A percentile compares a stretch with the other conserved stretches of the same genome.
These are phyloP conservation scores for Melanopsichium pennsylvanicum DNA, from an alignment of 1,284 basidiomycete species.

Conservation along the genomic window DNA sequence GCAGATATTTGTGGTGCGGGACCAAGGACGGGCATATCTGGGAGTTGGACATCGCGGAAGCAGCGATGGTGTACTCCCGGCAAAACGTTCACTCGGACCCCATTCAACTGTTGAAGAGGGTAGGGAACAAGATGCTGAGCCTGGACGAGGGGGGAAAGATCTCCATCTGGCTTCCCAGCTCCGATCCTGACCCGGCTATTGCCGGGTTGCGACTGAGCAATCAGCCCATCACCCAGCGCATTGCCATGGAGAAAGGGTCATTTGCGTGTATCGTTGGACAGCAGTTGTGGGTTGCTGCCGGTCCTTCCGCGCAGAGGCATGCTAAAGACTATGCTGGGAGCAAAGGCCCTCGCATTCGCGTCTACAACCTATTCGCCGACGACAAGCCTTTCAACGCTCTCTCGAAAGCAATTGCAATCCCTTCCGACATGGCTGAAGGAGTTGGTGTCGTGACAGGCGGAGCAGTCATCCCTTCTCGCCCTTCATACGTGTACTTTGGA, in stretches of 20 bases:
- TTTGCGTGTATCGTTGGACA: constrained; percentile 48
- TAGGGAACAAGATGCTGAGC: constrained; percentile 55
- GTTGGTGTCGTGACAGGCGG: constrained; percentile 83
- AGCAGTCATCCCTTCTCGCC: constrained; percentile 76
- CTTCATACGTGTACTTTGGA: constrained; percentile 79
- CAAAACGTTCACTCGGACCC: constrained; percentile 52
- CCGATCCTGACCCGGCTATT: constrained; percentile 24
- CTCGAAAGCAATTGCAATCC: constrained; percentile 47
- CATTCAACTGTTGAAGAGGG: constrained; percentile 48
- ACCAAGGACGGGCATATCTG: constrained; percentile 56
- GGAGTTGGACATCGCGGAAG: constrained; percentile 56
- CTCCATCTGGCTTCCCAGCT: constrained; percentile 51
- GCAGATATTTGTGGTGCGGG: constrained; percentile 60
- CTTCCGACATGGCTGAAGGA: constrained; percentile 70
- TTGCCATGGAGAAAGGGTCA: constrained; percentile 56
- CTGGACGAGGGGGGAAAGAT: constrained; percentile 64
- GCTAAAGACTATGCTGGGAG: constrained; percentile 23
- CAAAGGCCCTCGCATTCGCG: constrained; percentile 46
- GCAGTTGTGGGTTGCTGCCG: constrained; percentile 58
- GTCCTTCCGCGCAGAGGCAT: constrained; percentile 17
- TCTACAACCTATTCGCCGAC: constrained; percentile 61
- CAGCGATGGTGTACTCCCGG: constrained; percentile 33
- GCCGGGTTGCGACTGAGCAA: constrained; percentile 40
- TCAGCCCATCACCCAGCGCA: constrained; percentile 58
- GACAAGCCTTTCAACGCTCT: constrained; percentile 61